A percentile compares a stretch with the other conserved stretches of the same genome.
Evolutionary conservation across 805 yeast genomes (phyloP).

Genomic region (Candida maesae): DNA sequence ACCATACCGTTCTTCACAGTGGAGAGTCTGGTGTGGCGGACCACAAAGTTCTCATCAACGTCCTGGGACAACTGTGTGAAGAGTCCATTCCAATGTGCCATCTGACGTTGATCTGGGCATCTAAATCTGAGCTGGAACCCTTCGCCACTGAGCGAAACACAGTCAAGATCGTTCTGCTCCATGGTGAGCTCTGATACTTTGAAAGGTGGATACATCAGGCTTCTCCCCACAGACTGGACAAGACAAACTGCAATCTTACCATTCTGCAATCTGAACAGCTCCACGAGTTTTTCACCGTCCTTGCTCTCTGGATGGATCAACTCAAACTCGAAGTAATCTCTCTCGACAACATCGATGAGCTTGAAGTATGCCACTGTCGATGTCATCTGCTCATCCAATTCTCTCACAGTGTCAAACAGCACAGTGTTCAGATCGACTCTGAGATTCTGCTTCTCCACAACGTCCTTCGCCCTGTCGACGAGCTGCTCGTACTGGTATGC

Average conservation of each 20-base stretch:
- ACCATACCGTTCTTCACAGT: constrained; percentile 13
- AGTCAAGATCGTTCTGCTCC: constrained; percentile 11
- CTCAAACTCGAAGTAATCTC: constrained; percentile 26
- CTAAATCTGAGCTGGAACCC: constrained; percentile 11
- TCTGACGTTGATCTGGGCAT: constrained; percentile 25
- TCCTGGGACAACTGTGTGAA: constrained; percentile 9
- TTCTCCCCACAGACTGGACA: constrained; percentile 24
- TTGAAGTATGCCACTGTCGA: constrained; percentile 19
- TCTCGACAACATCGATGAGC: constrained; percentile 15
- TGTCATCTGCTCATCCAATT: constrained; percentile 7
- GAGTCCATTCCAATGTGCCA: constrained; percentile 21
- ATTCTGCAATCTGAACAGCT: constrained; percentile 18
- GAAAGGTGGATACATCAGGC: constrained; percentile 22
- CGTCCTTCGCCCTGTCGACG: constrained; percentile 18
- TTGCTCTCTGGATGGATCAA: constrained; percentile 9
- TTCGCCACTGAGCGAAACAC: constrained; percentile 2
- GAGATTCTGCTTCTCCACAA: constrained; percentile 21
- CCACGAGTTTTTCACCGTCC: constrained; percentile 13
- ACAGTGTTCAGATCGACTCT: constrained; percentile 19
- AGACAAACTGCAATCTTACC: constrained; percentile 22
- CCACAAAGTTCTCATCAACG: constrained; percentile 2
- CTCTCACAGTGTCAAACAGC: constrained; percentile 17
- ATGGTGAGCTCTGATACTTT: constrained; percentile 17
- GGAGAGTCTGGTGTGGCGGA: constrained; percentile 9
- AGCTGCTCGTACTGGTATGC: constrained; percentile 6